Base-by-base conservation (phyloP, 257 asterid genomes). In the Petrea volubilis region DNA sequence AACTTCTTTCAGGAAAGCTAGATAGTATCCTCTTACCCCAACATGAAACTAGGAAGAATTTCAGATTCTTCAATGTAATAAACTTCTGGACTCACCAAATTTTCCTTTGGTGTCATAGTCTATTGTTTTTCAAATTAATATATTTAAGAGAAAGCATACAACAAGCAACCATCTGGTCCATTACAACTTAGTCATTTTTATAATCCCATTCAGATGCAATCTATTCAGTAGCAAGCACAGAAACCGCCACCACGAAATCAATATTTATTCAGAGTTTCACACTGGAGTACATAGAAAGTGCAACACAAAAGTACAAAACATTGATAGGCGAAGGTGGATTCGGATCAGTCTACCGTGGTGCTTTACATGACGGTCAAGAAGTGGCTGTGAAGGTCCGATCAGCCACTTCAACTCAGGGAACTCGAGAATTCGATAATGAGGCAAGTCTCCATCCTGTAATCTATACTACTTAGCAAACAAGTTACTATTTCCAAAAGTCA, bases 281-380 rank as follows among this genome's bases (percentile, higher is more conserved):
- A 5, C 72, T 89, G 72, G 81, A 74, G 71, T 86, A 64, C 84
- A 79, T 92, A 69, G 89, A 89, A 73, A 70, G 74, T 34, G 86
- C 88, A 31, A 92, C 93, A 10, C 83, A 87, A 68, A 83, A 74
- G 50, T 92, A 92, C 90, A 87, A 84, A 76, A 80, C 87, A 73
- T 63, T 86, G 82, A 90, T 92, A 74, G 98, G 98, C 50, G 98
- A 92, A 84, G 98, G 98, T 21, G 98, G 96, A 20, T 92, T 92
- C 34, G 97, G 97, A 60, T 63, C 96, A 23, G 97, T 92, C 47
- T 92, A 87, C 56, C 84, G 87, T 62, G 97, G 98, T 40, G 87
- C 93, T 67, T 79, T 87, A 50, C 79, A 82, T 33, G 98, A 92
- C 12, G 96, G 96, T 60, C 80, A 87, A 79, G 98, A 92, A 74